Base-by-base conservation (phyloP, 2,329 filamentous ascomycete species). In the Exophiala dermatitidis region DNA sequence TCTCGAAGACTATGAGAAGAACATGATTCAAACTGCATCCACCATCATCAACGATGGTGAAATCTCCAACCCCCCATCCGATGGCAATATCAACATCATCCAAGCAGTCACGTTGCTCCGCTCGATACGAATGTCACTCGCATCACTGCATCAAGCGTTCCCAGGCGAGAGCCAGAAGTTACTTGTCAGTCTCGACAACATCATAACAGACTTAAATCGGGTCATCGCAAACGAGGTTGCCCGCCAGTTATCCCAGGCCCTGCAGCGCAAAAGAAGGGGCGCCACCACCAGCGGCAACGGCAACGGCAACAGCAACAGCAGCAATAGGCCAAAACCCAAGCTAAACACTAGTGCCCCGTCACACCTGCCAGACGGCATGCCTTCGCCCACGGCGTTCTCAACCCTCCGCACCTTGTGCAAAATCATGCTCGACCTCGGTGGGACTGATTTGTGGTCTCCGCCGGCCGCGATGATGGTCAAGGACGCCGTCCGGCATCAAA, bases 371-470 rank as follows among this genome's bases (percentile, higher is more conserved):
- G 58, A 63, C 3, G 46, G 53, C 38, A 57, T 62, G 53, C 61
- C 61, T 19, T 62, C 61, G 1, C 61, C 61, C 2, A 46, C 45
- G 36, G 36, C 57, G 4, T 57, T 63, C 29, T 49, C 46, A n/a
- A 47, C 55, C 5, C 43, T 63, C 46, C 58, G 57, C 37, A 30
- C 37, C 10, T 46, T 62, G 10, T 60, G 58, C 46, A 48, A 45
- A 9, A 53, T 57, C n/a, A 62, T 63, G 61, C 32, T 50, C n/a
- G 59, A 61, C 5, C 51, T 60, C 28, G 60, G 60, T 41, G 58
- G 57, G 10, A 54, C 50, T 1, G 61, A 63, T 42, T 12, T 62
- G 4, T 63, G 61, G 61, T 61, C 54, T 7, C 33, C 44, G n/a
- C 37, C 54, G 37, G 53, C 55, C 9, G 53, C 60, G 9, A 32